A percentile compares a stretch with the other conserved stretches of the same genome.
phyloP scores from a whole-genome alignment of 2,329 filamentous ascomycete genomes.

The Aaosphaeria arxii region DNA sequence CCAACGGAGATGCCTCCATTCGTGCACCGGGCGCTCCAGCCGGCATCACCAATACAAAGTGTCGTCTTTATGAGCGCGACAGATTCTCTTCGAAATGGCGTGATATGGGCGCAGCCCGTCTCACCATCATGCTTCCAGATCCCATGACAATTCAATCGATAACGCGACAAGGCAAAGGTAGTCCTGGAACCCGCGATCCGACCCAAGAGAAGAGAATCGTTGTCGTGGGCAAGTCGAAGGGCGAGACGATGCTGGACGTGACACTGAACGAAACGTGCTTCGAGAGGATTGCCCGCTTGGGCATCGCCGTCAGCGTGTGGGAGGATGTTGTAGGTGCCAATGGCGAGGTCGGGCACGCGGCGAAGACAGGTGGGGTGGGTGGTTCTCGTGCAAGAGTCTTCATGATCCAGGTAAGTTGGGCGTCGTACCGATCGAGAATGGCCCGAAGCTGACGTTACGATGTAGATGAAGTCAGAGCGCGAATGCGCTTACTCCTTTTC shows the following conservation, averaged over 20 bases:
- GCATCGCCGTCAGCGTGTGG: constrained; percentile 87
- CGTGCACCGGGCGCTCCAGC: constrained; percentile 47
- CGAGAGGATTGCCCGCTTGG: constrained; percentile 76
- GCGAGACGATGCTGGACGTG: constrained; percentile 72
- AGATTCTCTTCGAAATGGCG: constrained; percentile 75
- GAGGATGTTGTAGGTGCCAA: constrained; percentile 52
- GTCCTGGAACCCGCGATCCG: constrained; percentile 37
- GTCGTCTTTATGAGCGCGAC: constrained; percentile 80
- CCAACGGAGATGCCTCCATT: constrained; percentile 25
- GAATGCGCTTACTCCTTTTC: constrained; percentile 50
- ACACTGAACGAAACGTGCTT: constrained; percentile 83
- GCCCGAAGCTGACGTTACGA: not conserved
- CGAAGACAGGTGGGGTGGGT: constrained; percentile 55
- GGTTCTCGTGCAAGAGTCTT: constrained; percentile 57
- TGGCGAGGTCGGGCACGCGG: constrained; percentile 60
- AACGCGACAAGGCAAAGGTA: constrained; percentile 25
- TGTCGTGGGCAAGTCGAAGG: constrained; percentile 68
- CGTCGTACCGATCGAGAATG: not conserved
- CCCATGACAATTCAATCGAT: constrained; percentile 23
- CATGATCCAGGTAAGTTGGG: constrained; percentile 56
- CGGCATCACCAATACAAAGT: constrained; percentile 76
- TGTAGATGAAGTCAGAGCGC: constrained; percentile 44
- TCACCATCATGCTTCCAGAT: constrained; percentile 76
- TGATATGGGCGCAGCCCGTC: constrained; percentile 78
- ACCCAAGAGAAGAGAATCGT: constrained; percentile 79